These are phyloP conservation scores for Cladosporium sp. DNA, from an alignment of 2,329 filamentous ascomycete species.

Conservation along the genomic window DNA sequence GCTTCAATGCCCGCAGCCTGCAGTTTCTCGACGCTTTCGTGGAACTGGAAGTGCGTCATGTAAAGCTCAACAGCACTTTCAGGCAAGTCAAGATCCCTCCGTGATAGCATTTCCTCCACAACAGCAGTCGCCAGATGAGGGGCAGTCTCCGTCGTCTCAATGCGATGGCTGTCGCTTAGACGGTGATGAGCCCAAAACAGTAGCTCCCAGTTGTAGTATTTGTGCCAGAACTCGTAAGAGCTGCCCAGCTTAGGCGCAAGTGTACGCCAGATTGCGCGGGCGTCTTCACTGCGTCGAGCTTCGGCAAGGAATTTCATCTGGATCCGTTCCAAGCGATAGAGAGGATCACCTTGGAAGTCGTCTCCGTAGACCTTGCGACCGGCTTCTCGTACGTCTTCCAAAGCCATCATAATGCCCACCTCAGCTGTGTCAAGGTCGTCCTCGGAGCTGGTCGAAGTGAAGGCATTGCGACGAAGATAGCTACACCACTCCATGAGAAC, in stretches of 20 bases:
- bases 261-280: constrained; percentile 68
- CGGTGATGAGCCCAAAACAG: constrained; percentile 59
- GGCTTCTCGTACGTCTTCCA: constrained; percentile 76
- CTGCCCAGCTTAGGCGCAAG: constrained; percentile 66
- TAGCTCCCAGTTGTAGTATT: constrained; percentile 91
- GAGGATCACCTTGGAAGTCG: constrained; percentile 78
- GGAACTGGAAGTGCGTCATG: constrained; percentile 79
- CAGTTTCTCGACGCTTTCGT: constrained; percentile 73
- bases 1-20: constrained; percentile 70
- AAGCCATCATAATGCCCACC: constrained; percentile 76
- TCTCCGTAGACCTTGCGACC: constrained; percentile 74
- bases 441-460: constrained; percentile 70
- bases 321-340: constrained; percentile 84
- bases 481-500: constrained; percentile 94
- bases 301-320: constrained; percentile 89
- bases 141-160: constrained; percentile 52
- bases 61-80: constrained; percentile 73
- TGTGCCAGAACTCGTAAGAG: constrained; percentile 89
- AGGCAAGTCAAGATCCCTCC: constrained; percentile 66
- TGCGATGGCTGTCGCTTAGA: constrained; percentile 47
- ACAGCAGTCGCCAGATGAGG: constrained; percentile 73
- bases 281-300: constrained; percentile 70
- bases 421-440: constrained; percentile 80
- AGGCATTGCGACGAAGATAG: constrained; percentile 81
- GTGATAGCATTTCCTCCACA: constrained; percentile 64